phyloP scores from a whole-genome alignment of 768 basidiomycete genomes.

The Hortiboletus campestris region DNA sequence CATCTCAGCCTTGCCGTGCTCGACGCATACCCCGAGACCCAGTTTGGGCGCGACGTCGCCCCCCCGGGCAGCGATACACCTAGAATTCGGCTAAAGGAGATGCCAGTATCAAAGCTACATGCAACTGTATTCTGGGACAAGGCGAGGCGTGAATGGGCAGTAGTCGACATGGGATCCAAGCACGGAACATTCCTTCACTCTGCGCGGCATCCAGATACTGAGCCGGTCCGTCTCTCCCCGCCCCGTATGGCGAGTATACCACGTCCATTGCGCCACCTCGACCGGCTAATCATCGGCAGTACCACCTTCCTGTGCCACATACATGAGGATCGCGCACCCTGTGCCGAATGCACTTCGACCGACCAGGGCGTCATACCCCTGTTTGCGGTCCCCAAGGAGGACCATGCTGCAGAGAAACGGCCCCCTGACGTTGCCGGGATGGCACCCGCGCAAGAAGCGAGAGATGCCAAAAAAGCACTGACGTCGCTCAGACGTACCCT shows the following conservation, averaged over 20 bases:
- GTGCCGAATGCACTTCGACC: conserved; percentile 56
- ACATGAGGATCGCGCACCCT: conserved; percentile 60
- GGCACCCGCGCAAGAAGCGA: conserved; percentile 22
- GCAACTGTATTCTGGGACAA: conserved; percentile 73
- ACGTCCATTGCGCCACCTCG: conserved; percentile 58
- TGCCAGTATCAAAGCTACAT: conserved; percentile 81
- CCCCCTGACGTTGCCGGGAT: conserved; percentile 12
- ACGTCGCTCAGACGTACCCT: conserved; percentile 62
- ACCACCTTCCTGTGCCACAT: conserved; percentile 72
- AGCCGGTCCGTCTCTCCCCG: conserved; percentile 57
- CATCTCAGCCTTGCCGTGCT: conserved; percentile 55
- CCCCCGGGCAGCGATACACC: conserved; percentile 51
- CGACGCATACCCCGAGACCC: conserved; percentile 60
- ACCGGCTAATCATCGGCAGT: conserved; percentile 63
- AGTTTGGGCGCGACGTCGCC: conserved; percentile 71
- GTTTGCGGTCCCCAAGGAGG: conserved; percentile 28
- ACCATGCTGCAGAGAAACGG: conserved; percentile 22
- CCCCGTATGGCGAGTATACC: conserved; percentile 69
- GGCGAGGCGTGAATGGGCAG: conserved; percentile 56
- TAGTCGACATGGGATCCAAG: conserved; percentile 84
- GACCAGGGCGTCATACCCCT: conserved; percentile 58
- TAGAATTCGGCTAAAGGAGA: conserved; percentile 74
- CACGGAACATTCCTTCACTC: conserved; percentile 72
- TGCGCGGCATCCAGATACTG: conserved; percentile 14
- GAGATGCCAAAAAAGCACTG: conserved; percentile 64